phyloP scores from a whole-genome alignment of 345 rosid genomes.

The Turnera subulata region DNA sequence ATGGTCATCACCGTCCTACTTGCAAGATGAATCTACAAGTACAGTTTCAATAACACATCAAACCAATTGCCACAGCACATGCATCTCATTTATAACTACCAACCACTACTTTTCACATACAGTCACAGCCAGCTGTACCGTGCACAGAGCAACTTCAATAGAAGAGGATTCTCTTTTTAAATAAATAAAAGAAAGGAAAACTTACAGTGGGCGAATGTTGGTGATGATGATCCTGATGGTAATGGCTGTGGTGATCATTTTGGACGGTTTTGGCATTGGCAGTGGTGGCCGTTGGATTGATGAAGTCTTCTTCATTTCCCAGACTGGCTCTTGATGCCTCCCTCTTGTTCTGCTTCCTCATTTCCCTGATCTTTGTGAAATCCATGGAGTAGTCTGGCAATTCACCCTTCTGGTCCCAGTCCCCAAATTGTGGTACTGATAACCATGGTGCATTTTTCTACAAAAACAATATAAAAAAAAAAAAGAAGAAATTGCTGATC shows the following conservation, averaged over 20 bases:
- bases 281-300: constrained; percentile 48
- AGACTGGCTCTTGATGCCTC: constrained; percentile 85
- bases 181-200: constrained; percentile 9
- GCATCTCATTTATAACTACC: too few species aligned
- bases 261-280: constrained; percentile 30
- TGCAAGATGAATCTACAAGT: too few species aligned
- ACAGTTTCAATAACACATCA: too few species aligned
- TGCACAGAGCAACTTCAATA: too few species aligned
- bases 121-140: too few species aligned
- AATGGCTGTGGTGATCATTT: constrained; percentile 23
- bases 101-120: too few species aligned
- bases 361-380: constrained; percentile 89
- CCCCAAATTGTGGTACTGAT: constrained; percentile 95
- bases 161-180: neutral
- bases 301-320: constrained; percentile 83
- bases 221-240: constrained; percentile 30
- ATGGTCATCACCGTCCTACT: too few species aligned
- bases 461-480: constrained; percentile 2
- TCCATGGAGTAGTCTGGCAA: constrained; percentile 90
- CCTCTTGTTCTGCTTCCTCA: constrained; percentile 91
- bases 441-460: constrained; percentile 81
- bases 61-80: too few species aligned
- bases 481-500: too few species aligned
- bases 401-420: constrained; percentile 91
- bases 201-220: constrained; percentile 61